Base-by-base conservation (phyloP, 768 basidiomycete genomes). In the Hypholoma sublateritium region DNA sequence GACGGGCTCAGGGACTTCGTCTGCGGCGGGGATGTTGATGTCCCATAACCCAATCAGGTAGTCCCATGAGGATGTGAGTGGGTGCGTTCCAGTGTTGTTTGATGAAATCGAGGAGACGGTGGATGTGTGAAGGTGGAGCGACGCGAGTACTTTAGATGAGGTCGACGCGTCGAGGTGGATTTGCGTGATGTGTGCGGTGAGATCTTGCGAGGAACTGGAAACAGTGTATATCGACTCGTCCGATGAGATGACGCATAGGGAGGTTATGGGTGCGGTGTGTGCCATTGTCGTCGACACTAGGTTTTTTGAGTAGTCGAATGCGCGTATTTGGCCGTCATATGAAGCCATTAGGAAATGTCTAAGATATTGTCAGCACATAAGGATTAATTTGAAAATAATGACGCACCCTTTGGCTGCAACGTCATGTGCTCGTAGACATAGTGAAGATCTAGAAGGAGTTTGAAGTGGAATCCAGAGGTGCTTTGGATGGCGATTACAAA, bases 11-110 rank as follows among this genome's bases (percentile, higher is more conserved):
- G 77, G 70, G 0, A 91, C 78, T 61, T 95, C 88, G 64, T 95
- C 89, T 2, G 72, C 62, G 0, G 70, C 62, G 0, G 92, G 87
- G 34, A 89, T 75, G 1, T 68, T 64, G 3, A 85, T 86, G 58
- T 88, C 85, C 88, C 88, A 98, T 4, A 95, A 63, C 2, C 93
- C 92, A 55, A 98, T 79, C 14, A 94, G 77, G 8, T 82, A 79
- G 65, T 99, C 95, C 93, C 94, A 95, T 0, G 90, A 90, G 0
- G 89, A 81, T 0, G 93, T 94, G 34, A 98, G 75, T 14, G 98
- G 74, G 57, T 86, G 81, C 2, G 80, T 75, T 2, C 89, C 86
- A 8, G 77, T 64, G 7, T 69, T 35, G 55, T 84, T 83, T 0
- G 87, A 69, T 0, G 84, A 65, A 39, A 98, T 74, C 11, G 85